phyloP scores from a whole-genome alignment of 768 basidiomycete species.

The Amanita pallidorosea region DNA sequence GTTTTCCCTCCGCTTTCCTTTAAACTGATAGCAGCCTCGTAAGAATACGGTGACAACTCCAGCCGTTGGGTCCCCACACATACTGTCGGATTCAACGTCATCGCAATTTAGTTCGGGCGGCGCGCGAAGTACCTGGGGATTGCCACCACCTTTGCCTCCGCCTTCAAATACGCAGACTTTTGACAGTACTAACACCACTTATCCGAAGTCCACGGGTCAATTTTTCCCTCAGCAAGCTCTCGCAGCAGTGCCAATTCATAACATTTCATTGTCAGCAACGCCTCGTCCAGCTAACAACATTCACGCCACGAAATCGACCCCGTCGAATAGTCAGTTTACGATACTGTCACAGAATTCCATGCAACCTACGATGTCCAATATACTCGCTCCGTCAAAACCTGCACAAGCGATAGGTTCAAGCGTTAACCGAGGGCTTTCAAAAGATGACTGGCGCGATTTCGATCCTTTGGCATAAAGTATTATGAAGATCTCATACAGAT shows the following conservation, averaged over 20 bases:
- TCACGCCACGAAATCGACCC: neutral
- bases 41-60: neutral
- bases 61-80: neutral
- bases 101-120: slow-evolving; percentile 20
- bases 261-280: slow-evolving; percentile 14
- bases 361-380: slow-evolving; percentile 26
- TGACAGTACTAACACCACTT: neutral
- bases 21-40: slow-evolving; percentile 8
- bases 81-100: slow-evolving; percentile 7
- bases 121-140: neutral
- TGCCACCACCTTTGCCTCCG: neutral
- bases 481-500: neutral
- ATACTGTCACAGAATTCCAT: slow-evolving; percentile 7
- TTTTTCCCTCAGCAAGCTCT: neutral
- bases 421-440: slow-evolving; percentile 36
- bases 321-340: neutral
- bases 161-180: neutral
- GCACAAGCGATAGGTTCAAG: slow-evolving; percentile 35
- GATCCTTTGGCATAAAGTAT: slow-evolving; percentile 54
- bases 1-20: neutral
- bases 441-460: slow-evolving; percentile 74
- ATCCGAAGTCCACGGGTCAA: slow-evolving; percentile 10
- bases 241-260: slow-evolving; percentile 19
- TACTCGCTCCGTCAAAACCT: slow-evolving; percentile 58
- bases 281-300: slow-evolving; percentile 7